Evolutionary conservation across 129 eudicot genomes (phyloP), one percentile per base, ranked within the genome.

Genomic region (Solidago caesia): DNA sequence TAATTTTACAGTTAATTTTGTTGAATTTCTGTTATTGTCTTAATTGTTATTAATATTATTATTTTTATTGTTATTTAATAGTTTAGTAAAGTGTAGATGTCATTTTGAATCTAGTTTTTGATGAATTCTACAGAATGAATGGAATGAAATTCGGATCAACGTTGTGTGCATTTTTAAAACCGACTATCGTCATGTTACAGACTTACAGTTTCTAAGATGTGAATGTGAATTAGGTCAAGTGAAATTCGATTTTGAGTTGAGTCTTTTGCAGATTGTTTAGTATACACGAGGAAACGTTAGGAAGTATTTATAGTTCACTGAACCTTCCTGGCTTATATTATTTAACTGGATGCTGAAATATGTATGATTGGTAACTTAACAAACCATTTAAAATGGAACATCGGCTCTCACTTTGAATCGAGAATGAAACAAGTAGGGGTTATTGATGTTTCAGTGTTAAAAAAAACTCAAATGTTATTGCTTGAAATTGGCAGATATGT

Each of bases 351-450:
- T 21, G 21, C 21, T 21, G 21, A 21, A 21, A 21, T 21, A 21
- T 21, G 21, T 21, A 21, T 21, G 21, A 21, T 21, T 21, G 21
- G 21, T 21, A 21, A 64, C n/a, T 61, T 62, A 43, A 45, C 13
- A 60, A 13, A 45, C 45, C 14, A 4, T 59, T 63, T 27, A 72
- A 72, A 25, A n/a, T 0, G 5, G 7, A 55, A 10, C 27, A 2
- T 45, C 13, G 8, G 33, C 13, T 46, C 7, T 72, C 14, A 47
- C 48, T 46, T 73, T 4, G 58, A 70, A 47, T 62, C 33, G 42
- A 63, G 43, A 53, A 64, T 16, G n/a, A 75, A 75, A 2, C 79
- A 74, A 33, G 21, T 74, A 64, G 43, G 78, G 43, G 63, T 63
- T 64, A 15, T 49, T 63, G 1, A 61, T 43, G 15, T 9, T 74